Conservation (phyloP, 345 rosid genomes). For the Raphanus raphanistrum region DNA sequence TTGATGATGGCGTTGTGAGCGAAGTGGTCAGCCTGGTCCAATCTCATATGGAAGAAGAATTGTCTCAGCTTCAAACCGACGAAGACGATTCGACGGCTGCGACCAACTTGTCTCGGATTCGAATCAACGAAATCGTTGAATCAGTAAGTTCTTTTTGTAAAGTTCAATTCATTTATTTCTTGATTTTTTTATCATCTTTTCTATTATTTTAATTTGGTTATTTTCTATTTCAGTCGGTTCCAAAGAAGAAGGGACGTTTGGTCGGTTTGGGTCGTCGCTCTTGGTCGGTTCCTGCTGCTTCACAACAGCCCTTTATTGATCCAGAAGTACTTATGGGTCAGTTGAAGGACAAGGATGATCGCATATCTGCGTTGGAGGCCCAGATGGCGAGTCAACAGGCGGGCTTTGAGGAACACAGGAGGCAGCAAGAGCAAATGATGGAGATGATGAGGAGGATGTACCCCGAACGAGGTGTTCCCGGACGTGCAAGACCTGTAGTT, state of each 20-base stretch:
- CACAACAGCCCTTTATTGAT: background rate
- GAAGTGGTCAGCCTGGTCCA: background rate
- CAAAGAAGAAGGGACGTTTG: background rate
- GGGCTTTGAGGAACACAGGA: too few species aligned
- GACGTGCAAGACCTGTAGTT: too few species aligned
- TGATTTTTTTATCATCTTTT: too few species aligned
- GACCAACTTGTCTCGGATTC: background rate
- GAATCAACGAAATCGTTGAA: background rate
- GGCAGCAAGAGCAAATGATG: too few species aligned
- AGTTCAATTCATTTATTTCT: background rate
- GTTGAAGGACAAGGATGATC: background rate
- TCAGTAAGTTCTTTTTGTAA: background rate
- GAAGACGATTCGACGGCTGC: background rate
- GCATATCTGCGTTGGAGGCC: background rate
- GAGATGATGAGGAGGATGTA: too few species aligned
- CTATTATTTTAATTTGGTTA: too few species aligned
- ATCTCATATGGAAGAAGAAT: background rate
- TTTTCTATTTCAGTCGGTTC: background rate
- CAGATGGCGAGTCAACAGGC: too few species aligned
- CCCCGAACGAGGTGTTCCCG: too few species aligned
- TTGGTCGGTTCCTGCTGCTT: background rate
- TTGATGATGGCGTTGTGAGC: background rate
- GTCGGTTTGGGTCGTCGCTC: background rate
- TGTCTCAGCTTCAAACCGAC: background rate
- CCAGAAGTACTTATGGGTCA: background rate